Conservation (phyloP, 2,329 filamentous ascomycete genomes). For the Madurella mycetomatis region DNA sequence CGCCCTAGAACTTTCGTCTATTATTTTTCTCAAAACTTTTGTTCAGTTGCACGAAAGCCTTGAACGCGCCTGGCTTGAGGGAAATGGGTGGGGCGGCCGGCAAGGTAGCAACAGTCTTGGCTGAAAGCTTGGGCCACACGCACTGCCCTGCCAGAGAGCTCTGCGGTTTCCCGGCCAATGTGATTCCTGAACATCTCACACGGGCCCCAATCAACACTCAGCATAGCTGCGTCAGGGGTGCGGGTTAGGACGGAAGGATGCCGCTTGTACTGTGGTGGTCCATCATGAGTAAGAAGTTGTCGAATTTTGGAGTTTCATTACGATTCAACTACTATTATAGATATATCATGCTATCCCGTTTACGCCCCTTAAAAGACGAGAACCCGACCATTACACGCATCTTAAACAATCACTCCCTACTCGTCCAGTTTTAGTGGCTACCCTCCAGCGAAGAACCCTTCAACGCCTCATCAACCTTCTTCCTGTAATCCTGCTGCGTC, state of each 20-base stretch:
- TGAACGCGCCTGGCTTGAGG: slow-evolving; percentile 7
- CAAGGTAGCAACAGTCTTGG: not conserved
- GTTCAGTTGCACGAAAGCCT: not conserved
- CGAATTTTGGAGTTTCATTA: too few relatives aligned
- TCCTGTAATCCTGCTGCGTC: slow-evolving; percentile 78
- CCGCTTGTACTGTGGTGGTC: too few relatives aligned
- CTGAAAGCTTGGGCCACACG: slow-evolving; percentile 10
- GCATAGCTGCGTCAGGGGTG: too few relatives aligned
- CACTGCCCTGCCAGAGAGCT: not conserved
- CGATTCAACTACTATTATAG: too few relatives aligned
- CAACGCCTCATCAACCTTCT: slow-evolving; percentile 64
- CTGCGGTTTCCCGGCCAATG: not conserved
- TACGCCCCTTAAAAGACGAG: too few relatives aligned
- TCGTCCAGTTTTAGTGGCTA: not conserved
- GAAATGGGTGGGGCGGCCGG: slow-evolving; percentile 5
- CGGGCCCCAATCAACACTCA: too few relatives aligned
- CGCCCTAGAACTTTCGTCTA: not conserved
- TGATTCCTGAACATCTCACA: not conserved
- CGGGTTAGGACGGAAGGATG: too few relatives aligned
- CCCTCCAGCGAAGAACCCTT: slow-evolving; percentile 27
- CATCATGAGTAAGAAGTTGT: too few relatives aligned
- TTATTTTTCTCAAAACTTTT: not conserved
- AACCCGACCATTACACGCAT: too few relatives aligned
- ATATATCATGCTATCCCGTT: too few relatives aligned
- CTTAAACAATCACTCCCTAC: too few relatives aligned